These are phyloP conservation scores for Paramecium sexaurelia DNA, from an alignment of 73 alveolate species.

Conservation along the genomic window DNA sequence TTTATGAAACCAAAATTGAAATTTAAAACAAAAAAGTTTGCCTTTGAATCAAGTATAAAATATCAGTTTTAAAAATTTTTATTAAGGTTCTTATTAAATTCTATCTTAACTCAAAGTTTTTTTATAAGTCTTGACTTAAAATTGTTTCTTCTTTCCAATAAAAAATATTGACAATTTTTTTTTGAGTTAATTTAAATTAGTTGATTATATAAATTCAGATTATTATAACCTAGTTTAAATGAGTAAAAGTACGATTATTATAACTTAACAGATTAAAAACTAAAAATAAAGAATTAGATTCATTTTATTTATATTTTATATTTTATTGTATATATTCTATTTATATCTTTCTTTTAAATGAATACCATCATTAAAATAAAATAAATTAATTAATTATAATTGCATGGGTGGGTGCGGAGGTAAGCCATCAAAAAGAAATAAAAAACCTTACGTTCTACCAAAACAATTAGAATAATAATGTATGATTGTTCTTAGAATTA, in stretches of 20 bases:
- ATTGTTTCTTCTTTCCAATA: no score
- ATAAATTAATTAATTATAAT: background rate
- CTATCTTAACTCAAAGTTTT: background rate
- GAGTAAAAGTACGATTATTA: background rate
- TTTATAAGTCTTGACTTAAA: no score
- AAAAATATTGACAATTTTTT: no score
- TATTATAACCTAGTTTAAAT: background rate
- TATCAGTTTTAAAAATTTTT: background rate
- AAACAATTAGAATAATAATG: background rate
- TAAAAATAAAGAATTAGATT: background rate
- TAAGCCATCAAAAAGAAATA: background rate
- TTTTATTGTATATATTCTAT: background rate
- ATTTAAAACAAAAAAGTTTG: background rate
- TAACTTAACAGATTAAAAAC: background rate
- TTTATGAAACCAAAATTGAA: background rate
- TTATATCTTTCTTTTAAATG: background rate
- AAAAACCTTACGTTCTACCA: constrained; percentile 4
- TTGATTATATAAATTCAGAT: no score
- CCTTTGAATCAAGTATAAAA: background rate
- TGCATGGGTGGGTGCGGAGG: constrained; percentile 46
- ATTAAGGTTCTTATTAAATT: no score
- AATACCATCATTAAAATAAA: background rate
- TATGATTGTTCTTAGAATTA: background rate
- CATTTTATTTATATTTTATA: background rate
- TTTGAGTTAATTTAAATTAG: no score